Base-by-base conservation (phyloP, 1,284 basidiomycete species). In the Trichosporon coremiiforme region DNA sequence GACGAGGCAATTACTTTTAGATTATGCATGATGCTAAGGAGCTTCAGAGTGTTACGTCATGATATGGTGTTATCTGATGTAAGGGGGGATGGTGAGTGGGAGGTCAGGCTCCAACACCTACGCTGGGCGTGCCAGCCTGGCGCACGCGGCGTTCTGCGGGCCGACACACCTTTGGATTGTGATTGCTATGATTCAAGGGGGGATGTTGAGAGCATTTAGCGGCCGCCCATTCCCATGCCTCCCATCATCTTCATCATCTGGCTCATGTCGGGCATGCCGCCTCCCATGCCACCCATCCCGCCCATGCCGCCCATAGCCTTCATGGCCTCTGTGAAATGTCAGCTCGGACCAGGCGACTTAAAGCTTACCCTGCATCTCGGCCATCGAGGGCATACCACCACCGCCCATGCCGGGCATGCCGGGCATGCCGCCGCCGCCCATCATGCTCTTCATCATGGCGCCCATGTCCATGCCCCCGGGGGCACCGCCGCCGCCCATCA, bases 401-500 rank as follows among this genome's bases (percentile, higher is more conserved):
- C 81, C 80, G 6, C 57, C 57, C 57, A 62, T 62, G 29, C 57
- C 55, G 6, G 55, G 55, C 55, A 60, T 60, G 13, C 55, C 57
- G 17, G 57, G 57, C 57, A 62, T 62, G 10, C 80, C 81, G 7
- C 76, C 83, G 10, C 81, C 82, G 66, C 82, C 82, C 77, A 82
- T 80, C 77, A 81, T 80, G 38, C 70, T 72, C 66, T 75, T 74
- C 83, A 85, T 85, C 84, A 85, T 85, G 15, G 74, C 68, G n/a
- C 91, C 89, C 78, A 93, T 90, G 22, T 91, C 90, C 75, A 91
- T 92, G 76, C 92, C 78, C 8, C 75, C 75, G 10, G 10, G 70
- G 70, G 55, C 77, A 25, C 25, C 25, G 60, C 71, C 72, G 35
- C 91, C 91, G 75, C 92, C 91, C 93, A 95, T 94, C 90, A 95